phyloP scores from a whole-genome alignment of 2,329 filamentous ascomycete genomes.

The Teratosphaeria epicoccoides region DNA sequence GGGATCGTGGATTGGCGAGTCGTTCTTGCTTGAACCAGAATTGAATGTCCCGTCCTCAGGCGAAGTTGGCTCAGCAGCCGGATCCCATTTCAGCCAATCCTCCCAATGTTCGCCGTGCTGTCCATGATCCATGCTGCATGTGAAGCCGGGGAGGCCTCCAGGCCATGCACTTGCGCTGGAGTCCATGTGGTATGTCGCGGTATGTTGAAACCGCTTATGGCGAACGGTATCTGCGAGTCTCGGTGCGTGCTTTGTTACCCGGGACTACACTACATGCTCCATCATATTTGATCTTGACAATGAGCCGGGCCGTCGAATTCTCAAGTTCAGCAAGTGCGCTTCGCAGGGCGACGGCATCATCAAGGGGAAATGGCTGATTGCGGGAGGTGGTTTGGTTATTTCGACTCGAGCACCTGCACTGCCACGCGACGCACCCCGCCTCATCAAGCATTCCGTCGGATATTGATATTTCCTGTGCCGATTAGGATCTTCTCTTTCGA shows the following conservation, averaged over 20 bases:
- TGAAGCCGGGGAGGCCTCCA: not conserved
- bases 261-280: not conserved
- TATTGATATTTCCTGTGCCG: too few relatives aligned
- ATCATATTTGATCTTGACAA: not conserved
- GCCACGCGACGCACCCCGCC: not conserved
- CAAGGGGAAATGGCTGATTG: not conserved
- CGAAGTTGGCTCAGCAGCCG: slow-evolving; percentile 26
- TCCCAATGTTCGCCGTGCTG: slow-evolving; percentile 30
- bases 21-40: slow-evolving; percentile 25
- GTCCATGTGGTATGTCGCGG: not conserved
- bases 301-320: not conserved
- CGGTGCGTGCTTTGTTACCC: not conserved
- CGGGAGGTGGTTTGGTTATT: not conserved
- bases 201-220: not conserved
- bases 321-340: not conserved
- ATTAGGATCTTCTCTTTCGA: too few relatives aligned
- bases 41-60: slow-evolving; percentile 23
- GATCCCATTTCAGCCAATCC: slow-evolving; percentile 40
- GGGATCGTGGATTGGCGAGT: slow-evolving; percentile 25
- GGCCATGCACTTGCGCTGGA: not conserved
- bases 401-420: too few relatives aligned
- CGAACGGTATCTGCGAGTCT: not conserved
- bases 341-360: not conserved
- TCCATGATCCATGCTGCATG: not conserved
- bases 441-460: too few relatives aligned